A percentile compares a stretch with the other conserved stretches of the same genome.
Conservation (phyloP, 768 basidiomycete species). For the Boletellus emodensis region DNA sequence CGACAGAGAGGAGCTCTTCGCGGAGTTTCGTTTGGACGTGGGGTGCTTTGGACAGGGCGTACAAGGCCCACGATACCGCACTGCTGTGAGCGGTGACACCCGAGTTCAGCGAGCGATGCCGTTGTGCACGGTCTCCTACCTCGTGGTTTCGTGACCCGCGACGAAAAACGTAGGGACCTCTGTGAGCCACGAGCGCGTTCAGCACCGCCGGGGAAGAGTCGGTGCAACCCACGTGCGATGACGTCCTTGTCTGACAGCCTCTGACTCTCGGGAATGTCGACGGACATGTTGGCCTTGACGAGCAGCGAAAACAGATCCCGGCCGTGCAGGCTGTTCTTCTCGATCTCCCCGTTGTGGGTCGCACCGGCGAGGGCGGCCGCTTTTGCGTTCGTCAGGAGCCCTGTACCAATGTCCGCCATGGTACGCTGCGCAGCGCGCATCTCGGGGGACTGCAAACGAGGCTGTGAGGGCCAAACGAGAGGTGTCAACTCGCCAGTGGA, state of each 20-base stretch:
- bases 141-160: background rate
- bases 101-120: background rate
- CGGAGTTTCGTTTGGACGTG: background rate
- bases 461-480: background rate
- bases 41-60: background rate
- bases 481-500: no score
- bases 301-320: conserved; percentile 59
- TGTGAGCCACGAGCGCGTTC: background rate
- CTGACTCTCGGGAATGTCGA: conserved; percentile 51
- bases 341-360: conserved; percentile 27
- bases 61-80: background rate
- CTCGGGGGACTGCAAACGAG: background rate
- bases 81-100: background rate
- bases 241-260: conserved; percentile 62
- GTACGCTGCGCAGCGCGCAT: background rate
- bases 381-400: background rate
- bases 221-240: conserved; percentile 40
- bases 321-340: conserved; percentile 31
- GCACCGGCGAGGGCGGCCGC: conserved; percentile 22
- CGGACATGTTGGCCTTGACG: conserved; percentile 16
- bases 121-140: background rate
- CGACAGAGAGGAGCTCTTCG: conserved; percentile 36
- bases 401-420: background rate
- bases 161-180: background rate
- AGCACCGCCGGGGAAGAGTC: background rate